Conservation (phyloP, 176 grass and related monocot species). For the Oryza glumipatula region DNA sequence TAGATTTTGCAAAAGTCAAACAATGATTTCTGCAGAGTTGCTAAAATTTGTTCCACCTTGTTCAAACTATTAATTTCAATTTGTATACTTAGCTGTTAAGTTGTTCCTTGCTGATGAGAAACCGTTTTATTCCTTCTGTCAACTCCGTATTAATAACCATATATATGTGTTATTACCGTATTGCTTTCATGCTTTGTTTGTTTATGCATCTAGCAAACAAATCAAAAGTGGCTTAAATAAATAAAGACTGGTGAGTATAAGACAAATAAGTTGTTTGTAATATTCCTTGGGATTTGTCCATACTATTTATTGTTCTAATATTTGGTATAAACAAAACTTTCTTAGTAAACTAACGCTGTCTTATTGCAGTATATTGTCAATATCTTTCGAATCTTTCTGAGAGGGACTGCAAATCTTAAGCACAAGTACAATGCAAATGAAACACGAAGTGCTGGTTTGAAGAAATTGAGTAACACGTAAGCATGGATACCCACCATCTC, state of each 20-base stretch:
- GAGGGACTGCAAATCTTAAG: neutral
- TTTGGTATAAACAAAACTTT: neutral
- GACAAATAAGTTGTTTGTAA: neutral
- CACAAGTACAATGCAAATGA: neutral
- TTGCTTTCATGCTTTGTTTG: neutral
- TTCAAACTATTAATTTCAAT: neutral
- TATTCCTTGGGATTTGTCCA: neutral
- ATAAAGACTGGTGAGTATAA: neutral
- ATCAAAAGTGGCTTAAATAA: neutral
- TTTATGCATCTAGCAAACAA: slow-evolving; percentile 11
- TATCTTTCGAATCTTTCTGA: slow-evolving; percentile 1
- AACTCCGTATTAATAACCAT: neutral
- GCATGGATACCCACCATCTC: neutral
- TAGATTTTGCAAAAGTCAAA: neutral
- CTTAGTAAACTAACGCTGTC: neutral
- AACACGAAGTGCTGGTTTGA: neutral
- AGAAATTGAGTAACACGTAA: neutral
- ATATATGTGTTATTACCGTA: neutral
- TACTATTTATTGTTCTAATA: slow-evolving; percentile 11
- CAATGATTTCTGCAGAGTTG: slow-evolving; percentile 3
- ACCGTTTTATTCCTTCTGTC: neutral
- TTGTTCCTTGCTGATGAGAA: neutral
- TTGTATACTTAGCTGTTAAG: neutral
- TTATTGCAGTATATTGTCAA: neutral
- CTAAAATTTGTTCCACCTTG: neutral